A percentile compares a stretch with the other conserved stretches of the same genome.
phyloP scores from a whole-genome alignment of 768 basidiomycete species.

The Tremella fuciformis region DNA sequence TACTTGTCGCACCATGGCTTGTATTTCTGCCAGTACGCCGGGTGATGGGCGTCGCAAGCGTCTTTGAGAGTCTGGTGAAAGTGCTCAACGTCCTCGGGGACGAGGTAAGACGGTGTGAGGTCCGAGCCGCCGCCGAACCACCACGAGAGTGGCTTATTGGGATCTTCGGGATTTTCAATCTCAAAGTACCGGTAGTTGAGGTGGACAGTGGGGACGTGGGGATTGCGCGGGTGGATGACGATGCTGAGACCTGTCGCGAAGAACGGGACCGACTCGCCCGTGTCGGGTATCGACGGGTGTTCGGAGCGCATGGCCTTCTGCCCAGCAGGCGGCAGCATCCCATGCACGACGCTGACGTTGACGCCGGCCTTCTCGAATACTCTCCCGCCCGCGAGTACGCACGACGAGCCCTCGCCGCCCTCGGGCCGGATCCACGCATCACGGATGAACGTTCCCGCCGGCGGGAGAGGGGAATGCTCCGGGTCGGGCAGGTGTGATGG shows the following conservation, averaged over 20 bases:
- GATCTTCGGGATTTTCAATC: constrained; percentile 59
- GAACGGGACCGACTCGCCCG: constrained; percentile 67
- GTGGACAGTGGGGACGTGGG: constrained; percentile 88
- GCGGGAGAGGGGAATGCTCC: constrained; percentile 9
- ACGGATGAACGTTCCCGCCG: constrained; percentile 62
- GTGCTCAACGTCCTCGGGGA: constrained; percentile 76
- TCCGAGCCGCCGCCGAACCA: constrained; percentile 99
- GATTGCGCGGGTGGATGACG: constrained; percentile 91
- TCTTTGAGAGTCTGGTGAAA: constrained; percentile 77
- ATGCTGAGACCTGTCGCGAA: constrained; percentile 89
- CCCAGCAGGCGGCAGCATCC: constrained; percentile 78
- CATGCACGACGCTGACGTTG: constrained; percentile 89
- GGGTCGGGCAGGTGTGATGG: not conserved
- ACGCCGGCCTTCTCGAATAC: constrained; percentile 94
- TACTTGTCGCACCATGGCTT: constrained; percentile 98
- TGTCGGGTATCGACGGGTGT: constrained; percentile 60
- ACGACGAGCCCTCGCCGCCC: constrained; percentile 75
- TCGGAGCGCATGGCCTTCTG: constrained; percentile 94
- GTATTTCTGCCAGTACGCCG: constrained; percentile 68
- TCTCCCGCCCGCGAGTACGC: constrained; percentile 64
- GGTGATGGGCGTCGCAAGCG: constrained; percentile 72
- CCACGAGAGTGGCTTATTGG: constrained; percentile 65
- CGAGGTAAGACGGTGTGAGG: constrained; percentile 89
- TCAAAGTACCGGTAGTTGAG: constrained; percentile 98
- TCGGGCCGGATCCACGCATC: constrained; percentile 64